phyloP scores from a whole-genome alignment of 2,329 filamentous ascomycete species.

The Coniochaeta sp. region DNA sequence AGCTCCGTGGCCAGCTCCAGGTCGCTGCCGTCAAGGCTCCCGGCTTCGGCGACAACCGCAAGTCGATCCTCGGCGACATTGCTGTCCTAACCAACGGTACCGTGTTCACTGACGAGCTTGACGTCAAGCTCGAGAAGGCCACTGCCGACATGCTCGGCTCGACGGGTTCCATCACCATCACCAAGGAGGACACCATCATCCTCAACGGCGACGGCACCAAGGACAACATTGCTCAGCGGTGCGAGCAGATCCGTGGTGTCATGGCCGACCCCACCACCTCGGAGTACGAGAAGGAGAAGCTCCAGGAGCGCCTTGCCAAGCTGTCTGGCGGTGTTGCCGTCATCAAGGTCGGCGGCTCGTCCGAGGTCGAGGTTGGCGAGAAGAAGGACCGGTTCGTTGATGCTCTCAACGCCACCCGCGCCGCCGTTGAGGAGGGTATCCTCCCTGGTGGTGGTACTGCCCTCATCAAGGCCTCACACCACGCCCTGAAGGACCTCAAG shows the following conservation, averaged over 20 bases:
- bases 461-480: constrained; percentile 91
- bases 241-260: constrained; percentile 98
- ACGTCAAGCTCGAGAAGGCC: constrained; percentile 98
- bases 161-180: constrained; percentile 98
- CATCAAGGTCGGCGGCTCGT: constrained; percentile 97
- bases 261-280: constrained; percentile 90
- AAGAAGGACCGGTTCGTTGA: constrained; percentile 99
- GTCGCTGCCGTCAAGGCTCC: constrained; percentile 98
- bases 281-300: constrained; percentile 99
- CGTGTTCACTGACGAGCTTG: constrained; percentile 97
- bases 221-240: constrained; percentile 87
- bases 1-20: constrained; percentile 98
- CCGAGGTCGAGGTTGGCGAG: constrained; percentile 97
- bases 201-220: constrained; percentile 96
- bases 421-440: constrained; percentile 98
- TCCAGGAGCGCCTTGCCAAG: constrained; percentile 98
- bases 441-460: constrained; percentile 97
- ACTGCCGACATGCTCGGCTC: constrained; percentile 93
- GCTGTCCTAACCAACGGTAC: constrained; percentile 93
- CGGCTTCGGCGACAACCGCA: constrained; percentile 99
- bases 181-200: constrained; percentile 99
- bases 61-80: constrained; percentile 97
- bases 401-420: constrained; percentile 94
- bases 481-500: constrained; percentile 79
- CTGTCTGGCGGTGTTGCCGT: constrained; percentile 97